A percentile compares a stretch with the other conserved stretches of the same genome.
These are phyloP conservation scores for Corylus heterophylla DNA, from an alignment of 306 rosid genomes.

Conservation along the genomic window DNA sequence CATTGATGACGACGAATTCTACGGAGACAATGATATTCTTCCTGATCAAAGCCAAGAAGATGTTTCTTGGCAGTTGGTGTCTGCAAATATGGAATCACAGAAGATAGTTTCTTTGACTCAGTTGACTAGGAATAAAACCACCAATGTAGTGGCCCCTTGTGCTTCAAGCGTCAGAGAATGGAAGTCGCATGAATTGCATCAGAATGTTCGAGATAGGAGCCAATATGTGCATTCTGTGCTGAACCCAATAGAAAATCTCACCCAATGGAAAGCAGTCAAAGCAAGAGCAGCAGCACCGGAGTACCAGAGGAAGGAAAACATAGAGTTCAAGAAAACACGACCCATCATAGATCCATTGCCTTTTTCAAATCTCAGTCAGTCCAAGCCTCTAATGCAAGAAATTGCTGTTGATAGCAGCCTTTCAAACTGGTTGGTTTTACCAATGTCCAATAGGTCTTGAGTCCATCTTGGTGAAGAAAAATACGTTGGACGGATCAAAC, in stretches of 20 bases:
- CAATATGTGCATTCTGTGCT: conserved; percentile 56
- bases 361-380: conserved; percentile 34
- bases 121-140: background rate
- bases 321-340: conserved; percentile 34
- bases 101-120: background rate
- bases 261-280: conserved; percentile 88
- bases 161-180: conserved; percentile 3
- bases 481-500: conserved; percentile 13
- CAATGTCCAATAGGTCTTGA: conserved; percentile 34
- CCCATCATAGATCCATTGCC: conserved; percentile 31
- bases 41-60: conserved; percentile 38
- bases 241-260: conserved; percentile 73
- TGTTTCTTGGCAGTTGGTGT: conserved; percentile 20
- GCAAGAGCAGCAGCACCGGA: conserved; percentile 56
- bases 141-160: background rate
- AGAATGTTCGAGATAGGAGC: conserved; percentile 25
- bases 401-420: conserved; percentile 72
- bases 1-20: conserved; percentile 27
- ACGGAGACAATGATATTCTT: conserved; percentile 19
- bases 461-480: conserved; percentile 9
- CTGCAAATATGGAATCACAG: conserved; percentile 25
- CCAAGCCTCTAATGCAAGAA: conserved; percentile 63
- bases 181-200: conserved; percentile 4
- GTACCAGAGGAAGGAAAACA: conserved; percentile 64
- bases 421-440: conserved; percentile 72